Percentiles rank a stretch among this genome's conserved stretches.
phyloP scores from a whole-genome alignment of 345 rosid species.

The Acer negundo region DNA sequence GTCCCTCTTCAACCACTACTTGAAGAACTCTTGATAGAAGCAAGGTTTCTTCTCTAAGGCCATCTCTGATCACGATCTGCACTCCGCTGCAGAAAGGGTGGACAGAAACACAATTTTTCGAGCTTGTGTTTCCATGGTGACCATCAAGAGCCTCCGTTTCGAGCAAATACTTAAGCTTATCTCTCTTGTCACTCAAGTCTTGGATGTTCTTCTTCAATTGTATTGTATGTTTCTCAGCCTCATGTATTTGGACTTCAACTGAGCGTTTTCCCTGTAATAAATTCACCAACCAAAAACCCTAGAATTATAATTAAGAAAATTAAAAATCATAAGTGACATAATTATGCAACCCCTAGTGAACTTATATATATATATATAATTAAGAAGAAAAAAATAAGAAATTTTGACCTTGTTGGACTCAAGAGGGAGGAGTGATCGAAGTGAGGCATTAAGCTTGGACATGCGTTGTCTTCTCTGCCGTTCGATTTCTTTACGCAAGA shows the following conservation, averaged over 20 bases:
- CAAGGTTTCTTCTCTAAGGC: conserved; percentile 21
- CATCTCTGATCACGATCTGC: conserved; percentile 29
- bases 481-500: conserved; percentile 44
- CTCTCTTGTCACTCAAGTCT: conserved; percentile 37
- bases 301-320: neutral
- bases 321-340: neutral
- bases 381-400: too few species aligned
- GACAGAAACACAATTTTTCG: conserved; percentile 15
- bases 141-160: neutral
- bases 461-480: conserved; percentile 50
- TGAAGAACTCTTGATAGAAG: conserved; percentile 33
- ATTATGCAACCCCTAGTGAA: too few species aligned
- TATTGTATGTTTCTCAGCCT: conserved; percentile 46
- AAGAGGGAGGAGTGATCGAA: conserved; percentile 51
- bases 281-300: conserved; percentile 20
- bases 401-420: conserved; percentile 13
- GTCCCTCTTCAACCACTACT: conserved; percentile 32
- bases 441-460: conserved; percentile 40
- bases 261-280: conserved; percentile 59
- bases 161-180: conserved; percentile 26
- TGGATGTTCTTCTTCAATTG: conserved; percentile 31
- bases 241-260: conserved; percentile 41
- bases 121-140: neutral
- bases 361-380: too few species aligned
- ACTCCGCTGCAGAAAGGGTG: conserved; percentile 27